phyloP scores from a whole-genome alignment of 1,284 basidiomycete species.

The Moniliella sp. region DNA sequence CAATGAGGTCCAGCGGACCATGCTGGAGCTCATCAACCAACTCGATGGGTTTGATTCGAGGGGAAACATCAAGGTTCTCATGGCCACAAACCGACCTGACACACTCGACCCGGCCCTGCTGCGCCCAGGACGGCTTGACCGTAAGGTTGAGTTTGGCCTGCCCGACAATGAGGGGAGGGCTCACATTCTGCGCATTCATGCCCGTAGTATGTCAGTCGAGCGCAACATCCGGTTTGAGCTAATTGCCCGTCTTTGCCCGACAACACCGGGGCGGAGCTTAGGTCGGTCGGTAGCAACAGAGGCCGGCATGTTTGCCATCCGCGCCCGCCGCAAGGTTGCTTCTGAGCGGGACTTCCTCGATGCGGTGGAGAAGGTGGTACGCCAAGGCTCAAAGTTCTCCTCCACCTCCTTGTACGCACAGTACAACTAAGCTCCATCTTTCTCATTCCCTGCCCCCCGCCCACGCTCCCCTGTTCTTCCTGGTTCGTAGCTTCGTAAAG shows the following conservation, averaged over 20 bases:
- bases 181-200: conserved; percentile 89
- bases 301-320: conserved; percentile 99
- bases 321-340: conserved; percentile 82
- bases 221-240: conserved; percentile 91
- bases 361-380: conserved; percentile 90
- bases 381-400: conserved; percentile 89
- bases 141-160: conserved; percentile 80
- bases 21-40: conserved; percentile 98
- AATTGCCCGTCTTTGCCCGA: conserved; percentile 86
- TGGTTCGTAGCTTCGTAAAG: too few relatives aligned
- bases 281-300: conserved; percentile 90
- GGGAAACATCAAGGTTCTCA: conserved; percentile 98
- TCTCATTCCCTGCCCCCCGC: too few relatives aligned
- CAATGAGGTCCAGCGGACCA: conserved; percentile 95
- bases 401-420: conserved; percentile 34
- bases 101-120: conserved; percentile 90
- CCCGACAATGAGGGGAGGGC: conserved; percentile 90
- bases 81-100: conserved; percentile 99
- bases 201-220: conserved; percentile 85
- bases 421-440: too few relatives aligned
- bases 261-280: conserved; percentile 86
- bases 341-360: conserved; percentile 93
- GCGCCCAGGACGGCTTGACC: conserved; percentile 82
- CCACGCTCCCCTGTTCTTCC: too few relatives aligned
- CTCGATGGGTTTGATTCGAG: conserved; percentile 92